Percentiles rank a stretch among this genome's conserved stretches.
phyloP scores from a whole-genome alignment of 2,329 filamentous ascomycete species.

The Xylaria sp. region DNA sequence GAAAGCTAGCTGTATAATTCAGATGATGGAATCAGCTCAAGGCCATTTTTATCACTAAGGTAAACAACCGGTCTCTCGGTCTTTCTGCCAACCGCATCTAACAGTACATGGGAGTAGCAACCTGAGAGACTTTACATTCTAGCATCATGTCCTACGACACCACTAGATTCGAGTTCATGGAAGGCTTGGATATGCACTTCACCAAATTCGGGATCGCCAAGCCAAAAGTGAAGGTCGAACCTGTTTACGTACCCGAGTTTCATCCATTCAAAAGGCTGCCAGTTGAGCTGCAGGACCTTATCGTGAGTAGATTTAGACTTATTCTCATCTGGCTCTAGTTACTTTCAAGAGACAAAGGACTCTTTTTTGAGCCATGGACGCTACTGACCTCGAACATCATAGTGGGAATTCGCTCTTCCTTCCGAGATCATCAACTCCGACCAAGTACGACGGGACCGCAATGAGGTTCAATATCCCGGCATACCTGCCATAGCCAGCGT shows the following conservation, averaged over 20 bases:
- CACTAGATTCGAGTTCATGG: not conserved
- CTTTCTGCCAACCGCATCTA: not conserved
- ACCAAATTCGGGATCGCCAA: not conserved
- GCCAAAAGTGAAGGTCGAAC: not conserved
- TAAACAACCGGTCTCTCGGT: not conserved
- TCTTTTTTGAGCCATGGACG: not conserved
- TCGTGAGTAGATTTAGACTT: not conserved
- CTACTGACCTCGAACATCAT: not conserved
- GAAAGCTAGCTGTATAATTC: not conserved
- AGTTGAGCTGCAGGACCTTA: constrained; percentile 4
- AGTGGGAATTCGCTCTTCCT: constrained; percentile 1
- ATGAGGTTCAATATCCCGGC: not conserved
- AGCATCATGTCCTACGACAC: not conserved
- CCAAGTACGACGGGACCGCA: not conserved
- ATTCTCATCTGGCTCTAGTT: not conserved
- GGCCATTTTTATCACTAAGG: not conserved
- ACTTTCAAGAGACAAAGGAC: not conserved
- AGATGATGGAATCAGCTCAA: not conserved
- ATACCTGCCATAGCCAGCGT: constrained; percentile 1
- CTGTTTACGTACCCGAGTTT: not conserved
- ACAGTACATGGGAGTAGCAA: not conserved
- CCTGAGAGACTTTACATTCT: not conserved
- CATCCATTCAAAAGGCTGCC: not conserved
- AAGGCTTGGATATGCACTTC: not conserved
- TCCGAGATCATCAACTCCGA: not conserved